A percentile compares a stretch with the other conserved stretches of the same genome.
These are phyloP conservation scores for Colletotrichum tropicale DNA, from an alignment of 2,329 filamentous ascomycete species.

Conservation along the genomic window DNA sequence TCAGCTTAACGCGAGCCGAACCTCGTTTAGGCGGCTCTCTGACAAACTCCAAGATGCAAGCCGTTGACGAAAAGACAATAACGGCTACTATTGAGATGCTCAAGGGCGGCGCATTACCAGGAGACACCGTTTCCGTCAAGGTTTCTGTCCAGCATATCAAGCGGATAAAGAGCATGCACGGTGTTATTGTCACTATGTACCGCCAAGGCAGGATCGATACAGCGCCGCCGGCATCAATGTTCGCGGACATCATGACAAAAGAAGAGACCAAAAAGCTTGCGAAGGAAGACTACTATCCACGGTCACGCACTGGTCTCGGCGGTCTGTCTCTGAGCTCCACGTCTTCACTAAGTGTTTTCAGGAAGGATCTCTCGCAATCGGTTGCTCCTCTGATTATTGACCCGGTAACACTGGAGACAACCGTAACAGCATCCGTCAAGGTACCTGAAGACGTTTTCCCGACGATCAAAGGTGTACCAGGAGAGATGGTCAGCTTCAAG, in stretches of 20 bases:
- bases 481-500: constrained; percentile 92
- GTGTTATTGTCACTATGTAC: constrained; percentile 91
- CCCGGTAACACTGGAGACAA: constrained; percentile 76
- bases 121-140: constrained; percentile 80
- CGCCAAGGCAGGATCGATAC: constrained; percentile 91
- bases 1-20: constrained; percentile 45
- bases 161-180: constrained; percentile 86
- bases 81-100: constrained; percentile 84
- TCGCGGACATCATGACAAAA: constrained; percentile 57
- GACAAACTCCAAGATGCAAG: constrained; percentile 47
- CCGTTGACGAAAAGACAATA: constrained; percentile 75
- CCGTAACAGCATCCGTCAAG: constrained; percentile 81
- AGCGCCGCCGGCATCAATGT: constrained; percentile 57
- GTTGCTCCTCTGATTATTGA: constrained; percentile 90
- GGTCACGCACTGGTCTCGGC: constrained; percentile 83
- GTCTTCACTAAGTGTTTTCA: constrained; percentile 88
- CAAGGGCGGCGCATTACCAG: constrained; percentile 83
- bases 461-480: constrained; percentile 87
- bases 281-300: constrained; percentile 85
- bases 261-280: constrained; percentile 71
- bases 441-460: constrained; percentile 92
- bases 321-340: constrained; percentile 87
- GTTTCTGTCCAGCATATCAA: constrained; percentile 89
- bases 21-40: constrained; percentile 30
- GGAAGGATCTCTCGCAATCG: constrained; percentile 90